Evolutionary conservation across 257 asterid genomes (phyloP), one percentile per base, ranked within the genome.

Genomic region (Cordia subcordata): DNA sequence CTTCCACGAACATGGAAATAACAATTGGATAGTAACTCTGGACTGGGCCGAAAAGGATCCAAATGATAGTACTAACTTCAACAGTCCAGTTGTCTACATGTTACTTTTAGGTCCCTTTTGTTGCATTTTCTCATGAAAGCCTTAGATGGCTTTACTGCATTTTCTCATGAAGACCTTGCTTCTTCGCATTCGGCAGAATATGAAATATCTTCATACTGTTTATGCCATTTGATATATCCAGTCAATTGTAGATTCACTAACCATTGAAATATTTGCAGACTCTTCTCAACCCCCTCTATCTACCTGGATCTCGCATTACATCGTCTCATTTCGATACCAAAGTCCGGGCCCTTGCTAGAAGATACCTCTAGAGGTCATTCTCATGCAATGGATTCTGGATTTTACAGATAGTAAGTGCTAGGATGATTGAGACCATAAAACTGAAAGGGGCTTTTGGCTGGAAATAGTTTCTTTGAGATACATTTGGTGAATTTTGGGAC

Each of bases 311-410:
- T 51, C 95, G 97, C 35, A 67, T 93, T 72, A 75, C 94, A 42
- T 89, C 97, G 51, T 86, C 97, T 22, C 97, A 89, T 72, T 93
- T 93, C n/a, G 97, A 89, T 59, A 93, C 99, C 58, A 93, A 93
- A 82, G 95, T 93, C 35, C 75, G 97, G 66, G 94, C 97, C 59
- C 95, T 89, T 39, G 99, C 99, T 6, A 80, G 97, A 62, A 93
- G 83, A 66, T 87, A 93, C 65, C 72, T 93, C 54, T 90, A 80
- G 87, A 75, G 69, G 62, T 13, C 22, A 5, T 57, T 56, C 8
- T 10, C 14, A 11, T 65, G 6, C 20, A 6, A 11, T 21, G 32
- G 57, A 38, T 49, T 37, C 27, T 44, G 16, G 39, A 33, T 32
- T 51, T 62, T 32, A 14, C 53, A 0, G 57, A 17, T 17, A 23